A percentile compares a stretch with the other conserved stretches of the same genome.
Evolutionary conservation across 345 rosid genomes (phyloP).

Genomic region (Euphorbia pulcherrima): DNA sequence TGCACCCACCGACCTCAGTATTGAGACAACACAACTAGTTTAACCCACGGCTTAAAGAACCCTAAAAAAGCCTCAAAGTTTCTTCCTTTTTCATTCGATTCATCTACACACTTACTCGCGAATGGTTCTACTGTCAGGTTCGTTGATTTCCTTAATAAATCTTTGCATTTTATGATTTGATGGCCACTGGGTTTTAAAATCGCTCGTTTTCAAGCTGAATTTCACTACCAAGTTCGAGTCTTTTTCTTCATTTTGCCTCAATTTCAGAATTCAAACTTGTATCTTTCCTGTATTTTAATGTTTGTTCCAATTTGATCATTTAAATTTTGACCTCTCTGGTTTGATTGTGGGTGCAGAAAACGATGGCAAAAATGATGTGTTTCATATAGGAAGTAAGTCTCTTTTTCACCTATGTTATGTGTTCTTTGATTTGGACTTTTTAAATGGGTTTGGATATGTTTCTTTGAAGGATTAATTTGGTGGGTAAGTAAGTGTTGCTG

Average conservation of each 20-base stretch:
- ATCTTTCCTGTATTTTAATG: slow-evolving; percentile 8
- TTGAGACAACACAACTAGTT: too few relatives aligned
- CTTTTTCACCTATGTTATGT: background rate
- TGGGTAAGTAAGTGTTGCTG: slow-evolving; percentile 7
- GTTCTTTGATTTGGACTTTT: background rate
- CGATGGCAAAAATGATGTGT: background rate
- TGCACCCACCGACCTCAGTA: background rate
- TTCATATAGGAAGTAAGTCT: background rate
- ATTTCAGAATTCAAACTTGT: background rate
- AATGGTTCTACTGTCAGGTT: slow-evolving; percentile 8
- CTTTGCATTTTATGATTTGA: background rate
- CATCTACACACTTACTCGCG: background rate
- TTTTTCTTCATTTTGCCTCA: background rate
- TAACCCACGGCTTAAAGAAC: background rate
- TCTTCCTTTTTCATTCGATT: background rate
- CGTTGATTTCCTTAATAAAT: background rate
- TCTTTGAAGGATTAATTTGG: slow-evolving; percentile 10
- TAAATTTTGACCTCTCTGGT: background rate
- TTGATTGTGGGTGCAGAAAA: slow-evolving; percentile 10
- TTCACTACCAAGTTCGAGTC: background rate
- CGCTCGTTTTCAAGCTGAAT: background rate
- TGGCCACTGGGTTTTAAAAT: background rate
- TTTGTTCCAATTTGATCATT: background rate
- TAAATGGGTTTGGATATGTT: background rate
- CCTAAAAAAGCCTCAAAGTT: slow-evolving; percentile 1